Evolutionary conservation across 2,329 filamentous ascomycete genomes (phyloP).

Genomic region (Gaeumannomyces sp.): DNA sequence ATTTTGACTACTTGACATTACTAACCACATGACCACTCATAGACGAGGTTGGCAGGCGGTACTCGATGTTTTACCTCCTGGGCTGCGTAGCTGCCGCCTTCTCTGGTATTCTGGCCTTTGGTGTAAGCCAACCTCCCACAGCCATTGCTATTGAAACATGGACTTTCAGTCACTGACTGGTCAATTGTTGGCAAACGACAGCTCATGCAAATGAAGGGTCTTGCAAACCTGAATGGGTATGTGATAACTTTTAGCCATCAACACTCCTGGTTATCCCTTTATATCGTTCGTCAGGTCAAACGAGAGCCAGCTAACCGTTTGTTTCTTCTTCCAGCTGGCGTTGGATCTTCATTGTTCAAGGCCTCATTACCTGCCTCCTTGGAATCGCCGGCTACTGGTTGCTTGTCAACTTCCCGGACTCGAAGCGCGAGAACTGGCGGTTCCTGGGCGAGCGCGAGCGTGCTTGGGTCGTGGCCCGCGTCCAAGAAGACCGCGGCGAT

Average conservation of each 20-base stretch:
- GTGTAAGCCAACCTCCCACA: conserved; percentile 36
- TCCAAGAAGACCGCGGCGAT: conserved; percentile 53
- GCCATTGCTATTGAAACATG: conserved; percentile 5
- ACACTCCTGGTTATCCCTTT: not conserved
- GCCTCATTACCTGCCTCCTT: conserved; percentile 47
- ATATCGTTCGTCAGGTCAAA: not conserved
- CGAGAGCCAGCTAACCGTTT: not conserved
- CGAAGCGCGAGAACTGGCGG: conserved; percentile 39
- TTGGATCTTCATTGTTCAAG: conserved; percentile 59
- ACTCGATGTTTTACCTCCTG: conserved; percentile 63
- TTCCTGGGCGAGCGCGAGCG: conserved; percentile 48
- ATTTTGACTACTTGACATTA: not conserved
- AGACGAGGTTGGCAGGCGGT: conserved; percentile 65
- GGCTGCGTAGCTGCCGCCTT: conserved; percentile 61
- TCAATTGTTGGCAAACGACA: conserved; percentile 15
- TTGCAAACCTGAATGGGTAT: conserved; percentile 33
- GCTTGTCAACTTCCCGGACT: conserved; percentile 60
- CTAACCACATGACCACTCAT: conserved; percentile 1
- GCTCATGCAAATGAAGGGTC: conserved; percentile 58
- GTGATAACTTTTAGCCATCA: not conserved
- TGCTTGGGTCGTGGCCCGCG: conserved; percentile 45
- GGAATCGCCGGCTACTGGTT: conserved; percentile 47
- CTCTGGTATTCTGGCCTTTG: conserved; percentile 63
- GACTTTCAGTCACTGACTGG: not conserved
- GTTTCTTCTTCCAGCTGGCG: conserved; percentile 43